Conservation (phyloP, 805 yeast species). For the Torulaspora quercuum region DNA sequence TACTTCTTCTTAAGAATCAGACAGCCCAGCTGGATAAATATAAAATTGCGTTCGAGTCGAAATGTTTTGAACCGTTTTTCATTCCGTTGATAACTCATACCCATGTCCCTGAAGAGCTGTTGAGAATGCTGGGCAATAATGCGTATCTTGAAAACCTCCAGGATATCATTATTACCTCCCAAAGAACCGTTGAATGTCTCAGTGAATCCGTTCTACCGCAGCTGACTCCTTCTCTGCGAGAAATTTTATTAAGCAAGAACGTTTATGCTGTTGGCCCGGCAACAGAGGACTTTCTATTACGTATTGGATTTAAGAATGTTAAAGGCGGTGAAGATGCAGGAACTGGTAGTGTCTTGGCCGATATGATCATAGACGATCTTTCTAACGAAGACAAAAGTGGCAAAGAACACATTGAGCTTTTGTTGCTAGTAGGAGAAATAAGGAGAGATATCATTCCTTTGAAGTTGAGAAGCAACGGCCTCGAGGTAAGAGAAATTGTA, state of each 20-base stretch:
- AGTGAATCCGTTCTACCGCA: constrained; percentile 42
- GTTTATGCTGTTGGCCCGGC: constrained; percentile 93
- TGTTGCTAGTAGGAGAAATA: constrained; percentile 83
- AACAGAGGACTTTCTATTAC: constrained; percentile 55
- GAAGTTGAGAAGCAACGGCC: constrained; percentile 39
- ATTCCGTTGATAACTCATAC: constrained; percentile 72
- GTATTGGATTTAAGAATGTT: constrained; percentile 63
- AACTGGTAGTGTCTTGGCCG: constrained; percentile 69
- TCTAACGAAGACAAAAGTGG: constrained; percentile 10
- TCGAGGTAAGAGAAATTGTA: constrained; percentile 47
- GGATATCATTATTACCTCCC: constrained; percentile 77
- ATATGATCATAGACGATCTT: constrained; percentile 48
- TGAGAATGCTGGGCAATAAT: constrained; percentile 42
- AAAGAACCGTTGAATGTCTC: constrained; percentile 83
- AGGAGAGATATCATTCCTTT: constrained; percentile 79
- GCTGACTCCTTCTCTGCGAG: constrained; percentile 18
- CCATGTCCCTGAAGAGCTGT: constrained; percentile 46
- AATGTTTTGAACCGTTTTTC: constrained; percentile 49
- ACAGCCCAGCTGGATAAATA: constrained; percentile 71
- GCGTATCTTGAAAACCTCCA: constrained; percentile 42
- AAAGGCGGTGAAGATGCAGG: constrained; percentile 78
- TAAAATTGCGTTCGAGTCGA: constrained; percentile 39
- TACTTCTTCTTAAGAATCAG: constrained; percentile 65
- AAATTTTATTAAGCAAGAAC: constrained; percentile 44
- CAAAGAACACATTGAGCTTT: constrained; percentile 37